Percentiles rank a stretch among this genome's conserved stretches.
These are phyloP conservation scores for Aspergillus quadrilineatus DNA, from an alignment of 2,329 filamentous ascomycete species.

Conservation along the genomic window DNA sequence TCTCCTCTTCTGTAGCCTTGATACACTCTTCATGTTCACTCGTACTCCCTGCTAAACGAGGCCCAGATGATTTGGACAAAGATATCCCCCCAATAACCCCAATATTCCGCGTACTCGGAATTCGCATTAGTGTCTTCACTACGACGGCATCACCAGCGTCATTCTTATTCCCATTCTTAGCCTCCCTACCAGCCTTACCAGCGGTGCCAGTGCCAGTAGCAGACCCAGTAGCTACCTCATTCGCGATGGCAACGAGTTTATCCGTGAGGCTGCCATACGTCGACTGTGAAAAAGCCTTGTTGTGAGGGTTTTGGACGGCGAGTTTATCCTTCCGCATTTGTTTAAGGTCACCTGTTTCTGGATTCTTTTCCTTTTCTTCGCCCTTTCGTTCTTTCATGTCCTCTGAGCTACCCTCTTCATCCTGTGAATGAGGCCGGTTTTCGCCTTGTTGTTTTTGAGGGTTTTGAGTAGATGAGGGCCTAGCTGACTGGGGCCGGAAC, in stretches of 20 bases:
- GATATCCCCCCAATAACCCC: conserved; percentile 67
- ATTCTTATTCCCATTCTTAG: background rate
- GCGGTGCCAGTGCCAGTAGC: too few species aligned
- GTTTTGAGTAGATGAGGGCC: background rate
- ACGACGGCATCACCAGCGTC: conserved; percentile 43
- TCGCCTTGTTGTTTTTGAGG: background rate
- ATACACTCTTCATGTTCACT: background rate
- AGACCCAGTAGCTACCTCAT: conserved; percentile 63
- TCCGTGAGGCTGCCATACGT: conserved; percentile 80
- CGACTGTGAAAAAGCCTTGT: conserved; percentile 53
- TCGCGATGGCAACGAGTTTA: conserved; percentile 70
- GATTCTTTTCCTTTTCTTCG: background rate
- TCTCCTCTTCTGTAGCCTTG: conserved; percentile 39
- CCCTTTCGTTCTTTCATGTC: too few species aligned
- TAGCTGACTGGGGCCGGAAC: conserved; percentile 19
- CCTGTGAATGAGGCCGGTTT: background rate
- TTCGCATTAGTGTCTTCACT: conserved; percentile 82
- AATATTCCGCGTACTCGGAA: conserved; percentile 87
- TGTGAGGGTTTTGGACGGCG: conserved; percentile 24
- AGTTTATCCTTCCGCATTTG: conserved; percentile 39
- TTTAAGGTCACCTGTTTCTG: conserved; percentile 39
- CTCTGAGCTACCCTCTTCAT: too few species aligned
- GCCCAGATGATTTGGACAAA: background rate
- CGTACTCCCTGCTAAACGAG: background rate
- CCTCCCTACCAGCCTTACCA: too few species aligned